Base-by-base conservation (phyloP, 192 early-diverging fungal genomes). In the Chytriomyces confervae region DNA sequence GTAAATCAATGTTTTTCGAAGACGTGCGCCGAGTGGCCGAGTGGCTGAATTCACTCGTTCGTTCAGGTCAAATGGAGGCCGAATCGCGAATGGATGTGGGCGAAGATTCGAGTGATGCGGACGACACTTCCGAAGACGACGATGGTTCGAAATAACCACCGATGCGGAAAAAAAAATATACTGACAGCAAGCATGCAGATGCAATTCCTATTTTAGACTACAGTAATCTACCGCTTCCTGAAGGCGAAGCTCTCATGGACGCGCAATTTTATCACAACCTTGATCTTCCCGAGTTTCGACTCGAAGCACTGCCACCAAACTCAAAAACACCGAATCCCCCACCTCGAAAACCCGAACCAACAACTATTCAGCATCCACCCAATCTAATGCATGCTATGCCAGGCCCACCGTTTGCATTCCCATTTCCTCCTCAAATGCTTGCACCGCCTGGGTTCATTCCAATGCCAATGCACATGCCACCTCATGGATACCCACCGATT, bases 201-300 rank as follows among this genome's bases (percentile, higher is more conserved):
- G 61, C 24, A 10, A 57, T 57, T 5, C 27, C 49, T 0, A 9
- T 10, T 20, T 16, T 61, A 1, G 69, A 73, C 46, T 75, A 45
- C 61, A 76, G 72, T 2, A 76, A 75, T 44, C 76, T 86, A 20
- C 76, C 79, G 1, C n/a, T 86, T 6, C 84, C 84, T 10, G 48
- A 61, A 5, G 81, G 82, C 0, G 45, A 77, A 11, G 70, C 68
- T 7, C 77, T 69, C 20, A 76, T 72, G 43, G 75, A 86, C 36
- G 77, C 82, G 20, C 84, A 86, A 57, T 81, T 86, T 44, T 86
- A 86, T 53, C 72, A 72, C 36, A 83, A 80, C 27, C 66, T 86
- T 23, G 84, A 86, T 36, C 75, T 86, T 3, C 81, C 82, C 11
- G 84, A 86, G 70, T 70, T 68, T 44, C 69, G 78, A 43, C 66